Conservation (phyloP, 2,329 filamentous ascomycete genomes). For the Colletotrichum brevisporum region DNA sequence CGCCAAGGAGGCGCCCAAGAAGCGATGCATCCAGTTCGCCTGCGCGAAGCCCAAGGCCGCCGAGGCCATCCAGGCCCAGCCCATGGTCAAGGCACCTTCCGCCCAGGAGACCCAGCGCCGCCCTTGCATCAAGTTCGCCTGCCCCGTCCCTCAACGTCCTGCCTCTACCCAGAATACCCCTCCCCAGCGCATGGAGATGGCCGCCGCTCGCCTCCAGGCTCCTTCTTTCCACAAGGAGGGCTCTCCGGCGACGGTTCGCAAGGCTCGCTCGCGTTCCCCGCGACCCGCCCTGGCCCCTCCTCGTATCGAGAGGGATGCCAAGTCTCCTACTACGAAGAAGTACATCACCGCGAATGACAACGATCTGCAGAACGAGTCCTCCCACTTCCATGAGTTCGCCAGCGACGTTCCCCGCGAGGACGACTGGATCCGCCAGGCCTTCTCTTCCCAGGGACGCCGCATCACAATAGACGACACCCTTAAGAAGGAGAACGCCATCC, state of each 20-base stretch:
- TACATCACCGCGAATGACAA: conserved; percentile 65
- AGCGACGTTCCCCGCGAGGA: conserved; percentile 86
- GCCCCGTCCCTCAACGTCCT: conserved; percentile 65
- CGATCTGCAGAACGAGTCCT: conserved; percentile 68
- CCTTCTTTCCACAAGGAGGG: conserved; percentile 2
- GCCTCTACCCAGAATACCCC: conserved; percentile 57
- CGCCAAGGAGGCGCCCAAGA: conserved; percentile 64
- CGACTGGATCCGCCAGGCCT: conserved; percentile 87
- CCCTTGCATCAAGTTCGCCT: conserved; percentile 82
- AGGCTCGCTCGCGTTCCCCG: conserved; percentile 44
- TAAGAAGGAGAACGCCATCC: conserved; percentile 89
- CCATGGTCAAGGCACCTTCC: conserved; percentile 51
- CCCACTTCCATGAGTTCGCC: conserved; percentile 91
- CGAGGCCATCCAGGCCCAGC: conserved; percentile 47
- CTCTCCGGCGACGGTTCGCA: conserved; percentile 46
- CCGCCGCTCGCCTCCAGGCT: conserved; percentile 25
- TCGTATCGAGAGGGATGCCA: conserved; percentile 55
- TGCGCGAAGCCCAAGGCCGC: conserved; percentile 70
- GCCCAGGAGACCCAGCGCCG: conserved; percentile 63
- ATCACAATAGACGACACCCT: conserved; percentile 93
- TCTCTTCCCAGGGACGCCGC: conserved; percentile 74
- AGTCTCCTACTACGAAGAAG: conserved; percentile 56
- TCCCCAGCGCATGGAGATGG: conserved; percentile 45
- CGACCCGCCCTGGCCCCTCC: conserved; percentile 49
- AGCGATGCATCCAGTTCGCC: conserved; percentile 93